Evolutionary conservation across 2,329 filamentous ascomycete genomes (phyloP), one percentile per base, ranked within the genome.

Genomic region (Aspergillus sp.): DNA sequence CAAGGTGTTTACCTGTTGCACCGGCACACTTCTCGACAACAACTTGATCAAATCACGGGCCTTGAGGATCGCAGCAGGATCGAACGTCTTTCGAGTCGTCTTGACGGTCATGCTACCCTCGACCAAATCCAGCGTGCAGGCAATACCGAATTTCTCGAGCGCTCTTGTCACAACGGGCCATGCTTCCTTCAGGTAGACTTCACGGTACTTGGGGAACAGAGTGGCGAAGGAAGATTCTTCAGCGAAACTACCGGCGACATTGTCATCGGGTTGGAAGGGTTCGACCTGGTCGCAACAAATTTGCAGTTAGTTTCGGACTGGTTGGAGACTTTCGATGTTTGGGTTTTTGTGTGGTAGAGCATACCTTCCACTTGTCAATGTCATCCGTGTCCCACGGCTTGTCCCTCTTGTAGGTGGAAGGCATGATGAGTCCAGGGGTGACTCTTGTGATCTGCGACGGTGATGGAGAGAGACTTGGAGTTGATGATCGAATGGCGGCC

Each of bases 301-400:
- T 60, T 41, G 49, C 47, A 55, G 51, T 60, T 59, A 63, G 55
- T 45, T 55, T 55, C 36, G 23, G 19, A 32, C 23, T 13, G n/a
- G 7, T 15, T 17, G 23, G 6, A 12, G n/a, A 5, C 12, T 12
- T 43, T 12, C 15, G 19, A 10, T 13, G 57, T 36, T n/a, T 36
- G 8, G 15, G 3, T 5, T 7, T 7, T 36, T 5, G 32, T 8
- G 32, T 36, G 12, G 12, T 36, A 36, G 5, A 36, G 38, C 23
- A 67, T 53, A 89, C 88, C 83, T 92, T 94, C 92, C 92, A 98
- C 77, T 97, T 96, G 80, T 98, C 94, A 66, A 98, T 91, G 72
- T 97, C 95, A 64, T 96, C 93, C 59, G 93, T 96, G 72, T 97
- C 93, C 93, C 93, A 96, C 58, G 92, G 91, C 78, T 97, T 97